These are phyloP conservation scores for Lotus japonicus DNA, from an alignment of 306 rosid species.

Conservation along the genomic window DNA sequence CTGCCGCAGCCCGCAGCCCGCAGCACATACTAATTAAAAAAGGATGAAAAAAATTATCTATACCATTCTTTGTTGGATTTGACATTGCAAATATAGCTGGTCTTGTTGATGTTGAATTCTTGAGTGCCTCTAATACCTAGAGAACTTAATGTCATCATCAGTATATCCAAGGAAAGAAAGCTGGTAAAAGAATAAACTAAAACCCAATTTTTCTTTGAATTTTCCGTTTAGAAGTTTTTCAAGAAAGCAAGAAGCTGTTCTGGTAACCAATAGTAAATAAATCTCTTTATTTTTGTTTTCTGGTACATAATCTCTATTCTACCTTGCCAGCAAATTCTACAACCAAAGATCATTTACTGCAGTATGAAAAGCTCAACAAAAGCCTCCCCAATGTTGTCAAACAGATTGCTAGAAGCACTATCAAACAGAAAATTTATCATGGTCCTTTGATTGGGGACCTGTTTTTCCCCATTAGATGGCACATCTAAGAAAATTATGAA, in stretches of 20 bases:
- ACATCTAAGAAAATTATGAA: too few species aligned
- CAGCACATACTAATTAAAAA: neutral
- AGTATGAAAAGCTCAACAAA: neutral
- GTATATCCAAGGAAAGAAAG: conserved; percentile 15
- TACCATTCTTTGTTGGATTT: conserved; percentile 95
- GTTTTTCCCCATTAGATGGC: too few species aligned
- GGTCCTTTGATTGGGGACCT: neutral
- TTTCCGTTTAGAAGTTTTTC: neutral
- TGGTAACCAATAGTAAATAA: neutral
- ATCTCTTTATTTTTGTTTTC: neutral
- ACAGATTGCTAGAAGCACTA: neutral
- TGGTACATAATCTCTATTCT: neutral
- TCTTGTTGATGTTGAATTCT: conserved; percentile 89
- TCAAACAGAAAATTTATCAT: neutral
- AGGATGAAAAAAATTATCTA: neutral
- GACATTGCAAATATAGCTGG: conserved; percentile 99
- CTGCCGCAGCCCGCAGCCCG: conserved; percentile 6
- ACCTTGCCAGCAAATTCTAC: neutral
- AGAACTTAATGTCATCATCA: conserved; percentile 18
- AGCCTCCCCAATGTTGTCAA: neutral
- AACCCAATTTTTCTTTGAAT: neutral
- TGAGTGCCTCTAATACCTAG: conserved; percentile 90
- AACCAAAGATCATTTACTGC: neutral
- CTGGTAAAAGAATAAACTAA: neutral
- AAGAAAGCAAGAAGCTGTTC: neutral